Conservation (phyloP, 345 rosid genomes). For the Conringia planisiliqua region DNA sequence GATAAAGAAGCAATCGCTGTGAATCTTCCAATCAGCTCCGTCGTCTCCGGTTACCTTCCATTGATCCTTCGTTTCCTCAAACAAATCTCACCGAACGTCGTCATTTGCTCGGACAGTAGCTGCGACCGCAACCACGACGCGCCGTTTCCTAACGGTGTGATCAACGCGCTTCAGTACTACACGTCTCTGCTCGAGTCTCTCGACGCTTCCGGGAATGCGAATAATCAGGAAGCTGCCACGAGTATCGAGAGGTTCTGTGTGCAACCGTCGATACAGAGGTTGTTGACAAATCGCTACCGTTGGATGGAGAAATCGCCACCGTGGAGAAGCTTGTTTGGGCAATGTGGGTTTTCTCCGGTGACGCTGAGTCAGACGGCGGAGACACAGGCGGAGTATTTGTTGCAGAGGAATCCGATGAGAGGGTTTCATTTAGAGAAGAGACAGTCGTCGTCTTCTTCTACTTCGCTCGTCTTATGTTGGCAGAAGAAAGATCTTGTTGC, state of each 20-base stretch:
- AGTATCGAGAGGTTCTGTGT: constrained; percentile 73
- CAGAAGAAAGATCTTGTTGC: constrained; percentile 72
- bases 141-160: constrained; percentile 63
- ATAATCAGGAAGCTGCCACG: constrained; percentile 45
- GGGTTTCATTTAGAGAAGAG: constrained; percentile 87
- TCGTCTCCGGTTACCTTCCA: constrained; percentile 50
- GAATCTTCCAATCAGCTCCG: constrained; percentile 64
- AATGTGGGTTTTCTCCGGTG: constrained; percentile 61
- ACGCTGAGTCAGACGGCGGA: constrained; percentile 71
- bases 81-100: constrained; percentile 72
- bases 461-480: constrained; percentile 76
- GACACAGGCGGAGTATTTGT: constrained; percentile 77
- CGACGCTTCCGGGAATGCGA: constrained; percentile 59
- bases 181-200: constrained; percentile 67
- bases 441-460: constrained; percentile 32
- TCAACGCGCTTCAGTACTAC: constrained; percentile 61
- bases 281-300: constrained; percentile 56
- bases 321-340: constrained; percentile 76
- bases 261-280: constrained; percentile 61
- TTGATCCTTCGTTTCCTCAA: constrained; percentile 57
- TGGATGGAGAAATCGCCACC: constrained; percentile 47
- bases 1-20: constrained; percentile 62
- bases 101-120: constrained; percentile 72
- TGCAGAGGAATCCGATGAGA: constrained; percentile 60
- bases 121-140: constrained; percentile 61